Base-by-base conservation (phyloP, 83 land plant species). In the Thuja plicata region DNA sequence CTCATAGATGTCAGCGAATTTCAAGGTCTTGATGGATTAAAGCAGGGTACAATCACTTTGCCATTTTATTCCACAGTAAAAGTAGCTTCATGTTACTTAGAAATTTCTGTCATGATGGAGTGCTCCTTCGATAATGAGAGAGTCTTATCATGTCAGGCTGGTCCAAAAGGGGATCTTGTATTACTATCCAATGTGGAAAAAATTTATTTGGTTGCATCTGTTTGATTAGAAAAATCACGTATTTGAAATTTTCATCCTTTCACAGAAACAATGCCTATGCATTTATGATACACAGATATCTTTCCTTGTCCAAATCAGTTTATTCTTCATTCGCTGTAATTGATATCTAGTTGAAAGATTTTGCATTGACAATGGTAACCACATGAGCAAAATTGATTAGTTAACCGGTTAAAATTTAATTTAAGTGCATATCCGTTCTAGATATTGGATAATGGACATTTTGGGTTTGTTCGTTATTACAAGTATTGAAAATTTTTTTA, bases 161-260 rank as follows among this genome's bases (percentile, higher is more conserved):
- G 55, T 83, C 85, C 85, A 46, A 83, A 83, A 83, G 85, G 85
- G 55, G 54, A 83, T 45, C 85, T 83, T 83, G 35, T 83, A 45
- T 83, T 43, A 46, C 55, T 46, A 45, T 45, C 85, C 16, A 83
- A 10, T 46, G 85, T 83, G 54, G 55, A 83, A 83, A 83, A 83
- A 83, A 46, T 46, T 83, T 12, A 83, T 83, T 48, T 83, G n/a
- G 55, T 83, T 83, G 55, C 85, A 46, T 45, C 15, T 45, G 55
- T 83, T 30, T 30, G 19, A 46, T 12, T 11, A 83, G 54, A 83
- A 83, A 46, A 83, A 40, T 8, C 48, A 21, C 40, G 21, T 37
- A 38, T 40, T 19, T 0, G n/a, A 80, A 80, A 21, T 66, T 66
- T 80, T 80, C 27, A 1, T 19, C n/a, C 30, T 41, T 9, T 8